Evolutionary conservation across 208 protist genomes (phyloP).

Genomic region (Sergeia podlipaevii): DNA sequence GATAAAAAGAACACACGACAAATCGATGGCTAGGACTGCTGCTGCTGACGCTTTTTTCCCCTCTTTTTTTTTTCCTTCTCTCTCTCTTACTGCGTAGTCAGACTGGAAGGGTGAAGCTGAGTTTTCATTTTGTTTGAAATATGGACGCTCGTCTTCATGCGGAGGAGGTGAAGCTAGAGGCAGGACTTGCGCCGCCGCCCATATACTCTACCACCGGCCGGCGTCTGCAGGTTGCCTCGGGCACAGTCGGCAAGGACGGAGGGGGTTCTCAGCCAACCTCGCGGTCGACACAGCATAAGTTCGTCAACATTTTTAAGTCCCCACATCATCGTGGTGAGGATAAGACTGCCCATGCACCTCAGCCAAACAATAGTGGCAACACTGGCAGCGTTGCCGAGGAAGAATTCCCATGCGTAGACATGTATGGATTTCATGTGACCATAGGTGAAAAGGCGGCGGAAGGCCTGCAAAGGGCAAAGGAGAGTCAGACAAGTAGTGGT

Average conservation of each 20-base stretch:
- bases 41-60: no score
- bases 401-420: conserved; percentile 31
- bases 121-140: no score
- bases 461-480: conserved; percentile 15
- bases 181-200: conserved; percentile 6
- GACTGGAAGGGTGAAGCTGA: no score
- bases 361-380: neutral
- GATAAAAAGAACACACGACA: no score
- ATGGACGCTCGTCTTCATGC: no score
- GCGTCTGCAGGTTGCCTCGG: conserved; percentile 3
- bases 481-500: conserved; percentile 9
- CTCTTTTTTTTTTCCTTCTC: conserved; percentile 3
- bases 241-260: no score
- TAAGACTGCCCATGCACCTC: conserved; percentile 4
- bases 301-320: conserved; percentile 5
- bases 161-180: conserved; percentile 32
- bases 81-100: neutral
- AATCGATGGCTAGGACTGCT: no score
- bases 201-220: conserved; percentile 44
- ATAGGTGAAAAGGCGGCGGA: conserved; percentile 66
- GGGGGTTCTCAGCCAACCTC: neutral
- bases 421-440: conserved; percentile 72
- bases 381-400: neutral
- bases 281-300: neutral
- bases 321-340: neutral